phyloP scores from a whole-genome alignment of 139 green algal genomes.

The Pycnococcus provasolii region DNA sequence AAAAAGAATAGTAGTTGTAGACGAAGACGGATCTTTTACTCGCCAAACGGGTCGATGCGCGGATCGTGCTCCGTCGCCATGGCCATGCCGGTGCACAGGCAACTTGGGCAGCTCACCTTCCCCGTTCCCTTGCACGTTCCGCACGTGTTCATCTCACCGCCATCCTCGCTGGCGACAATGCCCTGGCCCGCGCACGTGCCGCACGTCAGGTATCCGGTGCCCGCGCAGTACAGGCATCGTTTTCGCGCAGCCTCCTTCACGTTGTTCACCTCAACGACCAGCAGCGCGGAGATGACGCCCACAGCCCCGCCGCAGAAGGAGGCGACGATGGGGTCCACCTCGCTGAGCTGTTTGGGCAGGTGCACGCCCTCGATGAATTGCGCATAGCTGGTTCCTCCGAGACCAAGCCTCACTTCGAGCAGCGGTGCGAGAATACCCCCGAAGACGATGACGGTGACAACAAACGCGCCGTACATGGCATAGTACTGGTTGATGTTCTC shows the following conservation, averaged over 20 bases:
- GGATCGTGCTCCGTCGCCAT: constrained; percentile 88
- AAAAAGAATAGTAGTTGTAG: no score
- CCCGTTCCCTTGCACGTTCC: constrained; percentile 60
- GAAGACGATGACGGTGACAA: constrained; percentile 80
- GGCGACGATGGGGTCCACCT: constrained; percentile 96
- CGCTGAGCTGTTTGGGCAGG: constrained; percentile 74
- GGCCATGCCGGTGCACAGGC: constrained; percentile 86
- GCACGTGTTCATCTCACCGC: constrained; percentile 35
- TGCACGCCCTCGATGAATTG: constrained; percentile 84
- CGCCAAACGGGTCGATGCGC: constrained; percentile 73
- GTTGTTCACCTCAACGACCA: constrained; percentile 95
- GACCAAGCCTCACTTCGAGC: constrained; percentile 80
- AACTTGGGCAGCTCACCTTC: constrained; percentile 91
- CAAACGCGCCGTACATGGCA: constrained; percentile 51
- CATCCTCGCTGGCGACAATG: constrained; percentile 1
- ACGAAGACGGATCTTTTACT: neutral
- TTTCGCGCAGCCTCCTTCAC: constrained; percentile 63
- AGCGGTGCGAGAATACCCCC: constrained; percentile 77
- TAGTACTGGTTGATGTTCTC: constrained; percentile 78
- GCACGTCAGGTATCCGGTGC: constrained; percentile 83
- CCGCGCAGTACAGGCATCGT: constrained; percentile 65
- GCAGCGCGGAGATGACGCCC: constrained; percentile 78
- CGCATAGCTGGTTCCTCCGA: constrained; percentile 79
- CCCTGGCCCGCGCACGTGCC: constrained; percentile 53
- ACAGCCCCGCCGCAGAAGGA: constrained; percentile 93